Base-by-base conservation (phyloP, 1,284 basidiomycete species). In the Cryptococcus sp. region DNA sequence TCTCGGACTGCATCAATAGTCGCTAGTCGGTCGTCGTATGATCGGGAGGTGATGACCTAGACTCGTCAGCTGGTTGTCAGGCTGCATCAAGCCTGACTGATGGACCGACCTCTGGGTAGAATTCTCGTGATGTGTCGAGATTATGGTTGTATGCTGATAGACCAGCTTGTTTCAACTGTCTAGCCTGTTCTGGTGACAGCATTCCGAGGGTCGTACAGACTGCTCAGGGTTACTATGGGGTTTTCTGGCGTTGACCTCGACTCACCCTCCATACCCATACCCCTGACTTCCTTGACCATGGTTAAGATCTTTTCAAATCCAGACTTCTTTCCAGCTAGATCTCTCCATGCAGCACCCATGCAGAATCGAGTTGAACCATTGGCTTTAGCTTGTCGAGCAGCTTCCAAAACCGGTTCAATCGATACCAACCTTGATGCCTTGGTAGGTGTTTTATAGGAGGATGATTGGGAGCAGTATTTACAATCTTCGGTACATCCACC, bases 261-360 rank as follows among this genome's bases (percentile, higher is more conserved):
- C 73, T 62, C 55, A 76, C 74, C 74, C 57, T 93, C 90, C 90
- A 93, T 92, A 43, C 84, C 89, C 90, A 93, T 93, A 32, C 83
- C 86, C 61, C 90, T 83, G 70, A 91, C 86, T 78, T 83, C 83
- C 49, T 70, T 75, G 47, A 98, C 95, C 94, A 98, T 98, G 62
- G 86, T 81, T 58, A 98, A 79, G 69, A 98, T 98, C 64, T 86
- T 84, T 73, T 97, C 89, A 68, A 98, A 98, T 1, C 94, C 94
- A 50, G 89, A 83, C 78, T 97, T 98, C 61, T 91, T 84, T 3
- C 95, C 94, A 33, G 89, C 86, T 48, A 98, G 83, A 75, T 97
- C 95, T 63, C 95, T 82, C 95, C 95, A 98, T n/a, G 95, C 95
- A 4, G 95, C 94, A 55, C 95, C 95, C 95, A 98, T 98, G 77